Conservation (phyloP, 2,329 filamentous ascomycete species). For the Pseudogymnoascus sp. region DNA sequence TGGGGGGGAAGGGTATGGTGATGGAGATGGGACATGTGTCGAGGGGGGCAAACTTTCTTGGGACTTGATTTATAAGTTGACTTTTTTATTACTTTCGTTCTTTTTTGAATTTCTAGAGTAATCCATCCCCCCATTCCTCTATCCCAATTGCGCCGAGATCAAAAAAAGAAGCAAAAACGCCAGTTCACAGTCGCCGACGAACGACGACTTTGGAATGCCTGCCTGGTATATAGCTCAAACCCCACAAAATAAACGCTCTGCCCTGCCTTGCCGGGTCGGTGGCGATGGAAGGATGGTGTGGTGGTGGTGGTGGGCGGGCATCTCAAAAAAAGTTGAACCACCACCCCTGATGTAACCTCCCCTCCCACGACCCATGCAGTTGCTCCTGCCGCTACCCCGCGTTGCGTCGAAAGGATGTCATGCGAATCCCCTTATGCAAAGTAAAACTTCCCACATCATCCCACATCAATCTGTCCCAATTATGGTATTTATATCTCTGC, state of each 20-base stretch:
- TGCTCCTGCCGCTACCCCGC: neutral
- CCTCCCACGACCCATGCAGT: neutral
- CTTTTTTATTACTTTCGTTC: neutral
- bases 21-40: neutral
- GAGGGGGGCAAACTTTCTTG: too few species aligned
- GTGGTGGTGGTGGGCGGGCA: neutral
- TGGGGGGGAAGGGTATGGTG: too few species aligned
- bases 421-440: neutral
- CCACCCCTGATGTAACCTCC: neutral
- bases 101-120: neutral
- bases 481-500: neutral
- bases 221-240: constrained; percentile 6
- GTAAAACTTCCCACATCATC: neutral
- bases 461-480: neutral
- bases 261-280: neutral
- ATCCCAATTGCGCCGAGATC: constrained; percentile 2
- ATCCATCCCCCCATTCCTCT: neutral
- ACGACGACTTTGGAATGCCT: neutral
- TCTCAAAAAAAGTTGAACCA: neutral
- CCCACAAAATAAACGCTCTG: neutral
- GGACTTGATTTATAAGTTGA: too few species aligned
- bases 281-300: neutral
- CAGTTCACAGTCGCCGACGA: neutral
- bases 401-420: neutral
- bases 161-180: neutral